phyloP scores from a whole-genome alignment of 139 green algal species.

The Asterochloris sp. region DNA sequence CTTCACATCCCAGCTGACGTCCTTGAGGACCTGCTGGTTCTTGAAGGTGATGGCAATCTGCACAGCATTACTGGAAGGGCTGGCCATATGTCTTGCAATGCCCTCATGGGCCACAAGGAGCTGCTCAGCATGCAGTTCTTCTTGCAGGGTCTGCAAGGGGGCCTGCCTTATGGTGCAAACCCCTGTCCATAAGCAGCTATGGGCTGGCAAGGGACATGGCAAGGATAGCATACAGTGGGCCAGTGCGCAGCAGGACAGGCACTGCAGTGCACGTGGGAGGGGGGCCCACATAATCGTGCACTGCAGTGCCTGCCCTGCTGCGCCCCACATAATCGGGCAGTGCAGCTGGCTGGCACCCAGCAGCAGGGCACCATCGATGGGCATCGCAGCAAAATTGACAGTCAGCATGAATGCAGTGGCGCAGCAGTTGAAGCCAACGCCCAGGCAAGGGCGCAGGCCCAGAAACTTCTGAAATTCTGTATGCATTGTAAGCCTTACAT shows the following conservation, averaged over 20 bases:
- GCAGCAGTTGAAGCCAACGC: not conserved
- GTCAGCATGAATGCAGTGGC: not conserved
- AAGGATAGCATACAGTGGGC: not conserved
- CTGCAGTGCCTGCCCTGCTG: too few species aligned
- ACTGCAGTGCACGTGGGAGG: too few species aligned
- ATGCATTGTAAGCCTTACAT: slow-evolving; percentile 44
- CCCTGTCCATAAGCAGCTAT: not conserved
- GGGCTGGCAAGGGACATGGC: not conserved
- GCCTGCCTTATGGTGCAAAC: not conserved
- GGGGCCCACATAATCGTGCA: too few species aligned
- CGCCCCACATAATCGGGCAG: too few species aligned
- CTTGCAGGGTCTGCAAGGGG: not conserved
- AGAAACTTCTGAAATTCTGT: not conserved
- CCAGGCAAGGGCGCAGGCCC: not conserved
- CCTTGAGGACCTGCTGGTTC: slow-evolving; percentile 86
- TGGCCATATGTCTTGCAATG: not conserved
- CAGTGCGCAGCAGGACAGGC: too few species aligned
- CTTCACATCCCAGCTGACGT: slow-evolving; percentile 94
- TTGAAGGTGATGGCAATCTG: slow-evolving; percentile 90
- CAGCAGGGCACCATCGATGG: not conserved
- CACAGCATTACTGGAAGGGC: not conserved
- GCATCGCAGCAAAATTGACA: not conserved
- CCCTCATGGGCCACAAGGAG: not conserved
- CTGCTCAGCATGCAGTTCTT: not conserved
- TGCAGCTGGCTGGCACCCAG: too few species aligned